Evolutionary conservation across 2,329 filamentous ascomycete genomes (phyloP).

Genomic region (Aureobasidium sp.): DNA sequence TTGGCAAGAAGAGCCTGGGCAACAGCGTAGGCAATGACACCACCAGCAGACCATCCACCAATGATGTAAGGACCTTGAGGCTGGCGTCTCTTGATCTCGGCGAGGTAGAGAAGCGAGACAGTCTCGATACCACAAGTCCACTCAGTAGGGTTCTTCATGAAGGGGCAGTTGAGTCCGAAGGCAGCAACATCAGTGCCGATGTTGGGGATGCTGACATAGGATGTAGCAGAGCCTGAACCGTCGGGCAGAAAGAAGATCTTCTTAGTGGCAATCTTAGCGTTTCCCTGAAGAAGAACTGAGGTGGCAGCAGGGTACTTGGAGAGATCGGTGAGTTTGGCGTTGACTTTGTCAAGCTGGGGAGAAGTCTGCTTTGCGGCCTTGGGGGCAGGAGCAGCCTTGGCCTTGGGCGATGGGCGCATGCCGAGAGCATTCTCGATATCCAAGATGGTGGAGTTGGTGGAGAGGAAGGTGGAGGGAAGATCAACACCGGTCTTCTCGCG

Average conservation of each 20-base stretch:
- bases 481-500: conserved; percentile 43
- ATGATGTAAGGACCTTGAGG: conserved; percentile 51
- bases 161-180: conserved; percentile 57
- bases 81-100: conserved; percentile 63
- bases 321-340: conserved; percentile 38
- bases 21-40: conserved; percentile 46
- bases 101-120: conserved; percentile 55
- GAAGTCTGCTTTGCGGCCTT: conserved; percentile 22
- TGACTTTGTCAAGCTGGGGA: conserved; percentile 39
- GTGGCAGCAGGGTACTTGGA: conserved; percentile 38
- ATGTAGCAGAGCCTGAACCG: conserved; percentile 53
- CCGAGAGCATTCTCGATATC: conserved; percentile 59
- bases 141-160: conserved; percentile 59
- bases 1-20: conserved; percentile 39
- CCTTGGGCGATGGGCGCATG: conserved; percentile 37
- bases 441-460: conserved; percentile 53
- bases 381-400: conserved; percentile 18
- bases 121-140: conserved; percentile 58
- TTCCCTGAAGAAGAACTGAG: conserved; percentile 50
- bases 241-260: conserved; percentile 45
- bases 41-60: conserved; percentile 48
- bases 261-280: conserved; percentile 46
- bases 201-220: conserved; percentile 53
- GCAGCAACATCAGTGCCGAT: conserved; percentile 41
- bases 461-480: conserved; percentile 47